Conservation (phyloP, 305 asterid genomes). For the Galium porrigens region DNA sequence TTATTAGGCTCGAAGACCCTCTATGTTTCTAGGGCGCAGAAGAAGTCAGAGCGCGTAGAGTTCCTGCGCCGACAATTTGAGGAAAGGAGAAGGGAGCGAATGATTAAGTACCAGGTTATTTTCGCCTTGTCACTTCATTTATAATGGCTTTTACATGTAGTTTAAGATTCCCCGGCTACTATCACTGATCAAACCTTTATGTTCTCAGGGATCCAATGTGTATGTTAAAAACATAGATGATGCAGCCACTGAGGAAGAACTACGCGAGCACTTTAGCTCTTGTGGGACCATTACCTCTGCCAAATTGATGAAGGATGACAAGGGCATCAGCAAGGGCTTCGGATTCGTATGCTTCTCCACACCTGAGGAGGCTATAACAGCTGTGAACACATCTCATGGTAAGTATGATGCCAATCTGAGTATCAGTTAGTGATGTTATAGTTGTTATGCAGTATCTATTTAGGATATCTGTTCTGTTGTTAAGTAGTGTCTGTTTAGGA, state of each 20-base stretch:
- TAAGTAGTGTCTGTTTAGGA: neutral
- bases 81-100: conserved; percentile 54
- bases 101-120: conserved; percentile 52
- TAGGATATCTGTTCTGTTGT: neutral
- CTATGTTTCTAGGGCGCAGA: conserved; percentile 75
- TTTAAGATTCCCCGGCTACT: neutral
- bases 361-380: conserved; percentile 59
- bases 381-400: conserved; percentile 58
- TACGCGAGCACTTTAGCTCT: conserved; percentile 42
- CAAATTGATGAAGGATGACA: conserved; percentile 69
- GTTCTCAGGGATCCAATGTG: conserved; percentile 56
- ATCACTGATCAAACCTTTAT: neutral
- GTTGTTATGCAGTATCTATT: neutral
- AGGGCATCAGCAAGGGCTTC: conserved; percentile 68
- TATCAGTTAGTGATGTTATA: neutral
- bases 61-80: conserved; percentile 51
- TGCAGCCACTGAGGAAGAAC: conserved; percentile 50
- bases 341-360: conserved; percentile 84
- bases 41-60: conserved; percentile 66
- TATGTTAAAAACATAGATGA: conserved; percentile 72
- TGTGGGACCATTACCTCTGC: conserved; percentile 73
- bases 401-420: conserved; percentile 14
- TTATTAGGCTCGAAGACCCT: conserved; percentile 52
- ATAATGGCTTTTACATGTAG: conserved; percentile 6
- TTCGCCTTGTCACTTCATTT: conserved; percentile 12